phyloP scores from a whole-genome alignment of 345 rosid genomes.

The Sisymbrium altissimum region DNA sequence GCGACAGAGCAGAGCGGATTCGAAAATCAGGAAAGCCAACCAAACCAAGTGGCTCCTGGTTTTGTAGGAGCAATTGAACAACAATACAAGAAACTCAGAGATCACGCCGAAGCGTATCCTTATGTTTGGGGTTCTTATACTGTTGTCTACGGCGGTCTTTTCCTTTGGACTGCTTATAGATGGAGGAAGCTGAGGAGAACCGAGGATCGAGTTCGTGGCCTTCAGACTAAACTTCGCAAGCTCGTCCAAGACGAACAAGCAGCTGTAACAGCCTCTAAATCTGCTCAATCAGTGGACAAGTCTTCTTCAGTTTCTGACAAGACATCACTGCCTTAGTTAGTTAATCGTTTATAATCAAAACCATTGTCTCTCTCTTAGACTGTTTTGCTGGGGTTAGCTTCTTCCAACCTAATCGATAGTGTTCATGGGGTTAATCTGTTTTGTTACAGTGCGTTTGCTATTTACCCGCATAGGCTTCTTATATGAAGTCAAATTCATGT shows the following conservation, averaged over 20 bases:
- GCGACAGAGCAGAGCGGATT: constrained; percentile 38
- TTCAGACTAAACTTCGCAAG: constrained; percentile 62
- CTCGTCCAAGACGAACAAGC: constrained; percentile 54
- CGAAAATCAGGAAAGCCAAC: constrained; percentile 30
- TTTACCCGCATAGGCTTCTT: not conserved
- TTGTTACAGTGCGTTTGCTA: not conserved
- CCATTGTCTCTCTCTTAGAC: not conserved
- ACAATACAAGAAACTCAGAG: constrained; percentile 57
- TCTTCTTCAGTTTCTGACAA: constrained; percentile 33
- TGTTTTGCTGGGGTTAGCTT: constrained; percentile 4
- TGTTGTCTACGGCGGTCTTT: constrained; percentile 79
- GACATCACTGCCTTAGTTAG: not conserved
- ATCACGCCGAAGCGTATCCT: constrained; percentile 78
- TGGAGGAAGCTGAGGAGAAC: constrained; percentile 87
- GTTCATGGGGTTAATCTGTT: not conserved
- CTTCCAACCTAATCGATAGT: not conserved
- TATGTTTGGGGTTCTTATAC: constrained; percentile 91
- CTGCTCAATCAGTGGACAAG: constrained; percentile 37
- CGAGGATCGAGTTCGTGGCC: constrained; percentile 80
- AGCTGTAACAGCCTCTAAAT: constrained; percentile 34
- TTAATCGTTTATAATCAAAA: not conserved
- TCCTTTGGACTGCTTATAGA: constrained; percentile 66
- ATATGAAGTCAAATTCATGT: constrained; percentile 12
- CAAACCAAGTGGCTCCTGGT: constrained; percentile 34
- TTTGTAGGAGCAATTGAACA: constrained; percentile 43